These are phyloP conservation scores for Sinapis alba DNA, from an alignment of 441 rosid species.

Conservation along the genomic window DNA sequence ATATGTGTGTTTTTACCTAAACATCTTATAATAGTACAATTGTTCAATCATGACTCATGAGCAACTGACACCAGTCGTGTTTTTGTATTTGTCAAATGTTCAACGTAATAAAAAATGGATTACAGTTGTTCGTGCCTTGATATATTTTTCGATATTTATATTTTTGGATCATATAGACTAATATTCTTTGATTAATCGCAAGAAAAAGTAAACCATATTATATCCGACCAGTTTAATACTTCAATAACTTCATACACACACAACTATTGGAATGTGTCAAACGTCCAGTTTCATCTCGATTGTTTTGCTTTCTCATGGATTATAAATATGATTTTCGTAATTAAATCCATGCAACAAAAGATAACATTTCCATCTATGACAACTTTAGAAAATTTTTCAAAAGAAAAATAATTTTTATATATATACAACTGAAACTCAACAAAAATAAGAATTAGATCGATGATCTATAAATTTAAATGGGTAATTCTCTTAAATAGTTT, in stretches of 20 bases:
- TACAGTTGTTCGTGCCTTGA: slow-evolving; percentile 5
- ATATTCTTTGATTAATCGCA: slow-evolving; percentile 6
- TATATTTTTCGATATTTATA: neutral
- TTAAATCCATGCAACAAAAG: neutral
- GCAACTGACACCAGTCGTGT: neutral
- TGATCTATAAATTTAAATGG: too few relatives aligned
- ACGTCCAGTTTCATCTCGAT: neutral
- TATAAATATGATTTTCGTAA: neutral
- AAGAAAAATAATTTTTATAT: neutral
- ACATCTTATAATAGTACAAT: too few relatives aligned
- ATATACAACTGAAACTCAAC: neutral
- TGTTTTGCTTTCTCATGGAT: neutral
- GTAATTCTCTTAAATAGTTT: too few relatives aligned
- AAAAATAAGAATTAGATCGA: neutral
- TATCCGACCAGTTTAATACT: neutral
- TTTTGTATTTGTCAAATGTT: neutral
- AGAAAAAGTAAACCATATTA: slow-evolving; percentile 5
- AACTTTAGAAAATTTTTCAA: neutral
- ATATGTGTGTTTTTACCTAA: too few relatives aligned
- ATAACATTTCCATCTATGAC: neutral
- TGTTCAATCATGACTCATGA: neutral
- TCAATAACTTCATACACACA: neutral
- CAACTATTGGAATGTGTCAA: slow-evolving; percentile 2
- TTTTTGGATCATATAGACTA: neutral
- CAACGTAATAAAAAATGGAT: neutral